These are phyloP conservation scores for Phyllosticta ampelicida DNA, from an alignment of 2,329 filamentous ascomycete species.

Conservation along the genomic window DNA sequence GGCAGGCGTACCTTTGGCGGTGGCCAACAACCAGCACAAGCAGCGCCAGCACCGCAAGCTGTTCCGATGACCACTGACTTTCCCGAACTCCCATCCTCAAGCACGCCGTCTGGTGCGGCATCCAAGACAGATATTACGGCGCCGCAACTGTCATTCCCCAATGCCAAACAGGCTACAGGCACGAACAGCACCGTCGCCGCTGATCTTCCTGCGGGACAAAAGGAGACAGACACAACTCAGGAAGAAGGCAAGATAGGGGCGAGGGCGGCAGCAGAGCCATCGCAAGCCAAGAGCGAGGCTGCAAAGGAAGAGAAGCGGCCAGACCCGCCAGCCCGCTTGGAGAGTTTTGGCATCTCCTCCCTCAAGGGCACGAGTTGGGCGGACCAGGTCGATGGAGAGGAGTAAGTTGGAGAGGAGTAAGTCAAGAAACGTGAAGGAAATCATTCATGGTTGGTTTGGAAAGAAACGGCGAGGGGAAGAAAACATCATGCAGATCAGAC, in stretches of 20 bases:
- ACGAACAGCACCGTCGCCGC: background rate
- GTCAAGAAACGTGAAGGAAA: too few species aligned
- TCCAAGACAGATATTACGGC: background rate
- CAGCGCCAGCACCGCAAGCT: slow-evolving; percentile 14
- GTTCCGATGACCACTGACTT: slow-evolving; percentile 35
- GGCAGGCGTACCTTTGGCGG: slow-evolving; percentile 21
- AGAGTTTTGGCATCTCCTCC: slow-evolving; percentile 8
- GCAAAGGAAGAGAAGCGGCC: background rate
- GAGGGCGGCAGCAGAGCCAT: background rate
- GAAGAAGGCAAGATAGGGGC: background rate
- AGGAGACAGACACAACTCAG: background rate
- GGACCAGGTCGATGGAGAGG: slow-evolving; percentile 5
- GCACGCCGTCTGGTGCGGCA: background rate
- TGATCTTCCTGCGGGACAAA: background rate
- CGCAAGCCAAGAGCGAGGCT: background rate
- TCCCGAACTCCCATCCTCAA: slow-evolving; percentile 29
- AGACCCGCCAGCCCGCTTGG: background rate
- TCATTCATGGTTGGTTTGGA: background rate
- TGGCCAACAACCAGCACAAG: background rate
- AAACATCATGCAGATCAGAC: too few species aligned
- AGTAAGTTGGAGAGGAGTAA: background rate
- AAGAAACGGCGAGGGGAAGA: background rate
- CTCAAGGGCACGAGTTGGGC: slow-evolving; percentile 8
- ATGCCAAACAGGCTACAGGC: background rate
- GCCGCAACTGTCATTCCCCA: slow-evolving; percentile 1